Evolutionary conservation across 495 filamentous ascomycete species (phyloP).

Genomic region (Immersiella caudata): DNA sequence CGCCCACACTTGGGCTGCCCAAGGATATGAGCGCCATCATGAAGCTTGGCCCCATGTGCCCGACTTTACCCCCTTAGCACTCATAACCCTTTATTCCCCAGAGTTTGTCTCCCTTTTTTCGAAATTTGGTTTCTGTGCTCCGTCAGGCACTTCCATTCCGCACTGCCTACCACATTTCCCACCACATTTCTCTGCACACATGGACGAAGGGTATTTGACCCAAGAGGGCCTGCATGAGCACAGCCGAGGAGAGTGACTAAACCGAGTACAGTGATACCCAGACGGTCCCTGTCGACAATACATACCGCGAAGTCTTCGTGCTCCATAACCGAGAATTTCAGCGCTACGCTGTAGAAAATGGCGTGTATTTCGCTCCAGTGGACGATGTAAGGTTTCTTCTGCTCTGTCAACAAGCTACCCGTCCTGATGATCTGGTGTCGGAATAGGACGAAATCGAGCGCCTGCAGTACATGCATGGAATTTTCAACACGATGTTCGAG

Average conservation of each 20-base stretch:
- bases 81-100: constrained; percentile 8
- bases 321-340: constrained; percentile 73
- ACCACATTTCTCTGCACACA: constrained; percentile 18
- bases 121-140: constrained; percentile 8
- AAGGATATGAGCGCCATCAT: constrained; percentile 31
- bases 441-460: constrained; percentile 79
- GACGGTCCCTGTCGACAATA: constrained; percentile 57
- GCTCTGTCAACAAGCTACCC: constrained; percentile 21
- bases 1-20: constrained; percentile 30
- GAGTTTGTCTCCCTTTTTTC: background rate
- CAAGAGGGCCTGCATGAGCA: background rate
- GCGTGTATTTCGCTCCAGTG: constrained; percentile 76
- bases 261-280: constrained; percentile 37
- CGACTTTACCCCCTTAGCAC: constrained; percentile 15
- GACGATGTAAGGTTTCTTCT: constrained; percentile 70
- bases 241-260: constrained; percentile 27
- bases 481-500: constrained; percentile 76
- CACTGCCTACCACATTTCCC: background rate
- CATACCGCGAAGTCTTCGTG: constrained; percentile 63
- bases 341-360: constrained; percentile 70
- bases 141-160: constrained; percentile 12
- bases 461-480: constrained; percentile 67
- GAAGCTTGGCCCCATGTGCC: constrained; percentile 27
- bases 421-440: constrained; percentile 13
- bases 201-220: constrained; percentile 36